Evolutionary conservation across 2,329 filamentous ascomycete genomes (phyloP).

Genomic region (Colletotrichum karsti): DNA sequence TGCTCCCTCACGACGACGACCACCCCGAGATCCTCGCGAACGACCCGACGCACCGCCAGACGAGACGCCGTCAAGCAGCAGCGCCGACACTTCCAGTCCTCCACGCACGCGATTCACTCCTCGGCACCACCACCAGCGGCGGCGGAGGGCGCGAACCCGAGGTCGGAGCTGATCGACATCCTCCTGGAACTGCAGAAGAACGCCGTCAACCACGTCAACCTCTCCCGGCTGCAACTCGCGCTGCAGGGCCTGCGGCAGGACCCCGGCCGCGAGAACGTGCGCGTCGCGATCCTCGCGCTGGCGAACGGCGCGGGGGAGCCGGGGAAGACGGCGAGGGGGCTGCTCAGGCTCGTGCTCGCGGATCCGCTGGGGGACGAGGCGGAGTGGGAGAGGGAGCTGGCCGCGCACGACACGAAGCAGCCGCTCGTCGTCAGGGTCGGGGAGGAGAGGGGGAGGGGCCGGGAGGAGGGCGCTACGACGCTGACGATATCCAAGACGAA

Average conservation of each 20-base stretch:
- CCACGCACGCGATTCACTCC: constrained; percentile 8
- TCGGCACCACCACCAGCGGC: neutral
- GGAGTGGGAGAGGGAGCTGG: constrained; percentile 73
- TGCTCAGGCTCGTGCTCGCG: constrained; percentile 75
- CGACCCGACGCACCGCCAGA: neutral
- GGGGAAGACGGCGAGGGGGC: constrained; percentile 62
- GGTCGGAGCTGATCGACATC: constrained; percentile 65
- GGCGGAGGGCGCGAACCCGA: constrained; percentile 39
- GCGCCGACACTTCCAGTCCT: constrained; percentile 24
- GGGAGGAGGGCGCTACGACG: neutral
- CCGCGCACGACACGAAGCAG: constrained; percentile 55
- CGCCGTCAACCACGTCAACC: constrained; percentile 69
- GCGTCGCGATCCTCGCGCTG: constrained; percentile 66
- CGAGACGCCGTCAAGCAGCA: constrained; percentile 29
- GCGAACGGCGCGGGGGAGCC: constrained; percentile 43
- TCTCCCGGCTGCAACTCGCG: constrained; percentile 77
- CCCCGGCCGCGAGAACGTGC: constrained; percentile 64
- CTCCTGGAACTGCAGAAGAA: constrained; percentile 69
- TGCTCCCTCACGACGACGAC: constrained; percentile 28
- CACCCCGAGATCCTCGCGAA: neutral
- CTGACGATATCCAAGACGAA: constrained; percentile 34
- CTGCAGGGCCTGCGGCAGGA: constrained; percentile 68
- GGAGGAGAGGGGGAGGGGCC: constrained; percentile 12
- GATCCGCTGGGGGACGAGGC: constrained; percentile 72
- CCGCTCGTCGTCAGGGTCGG: constrained; percentile 68